phyloP scores from a whole-genome alignment of 192 early-diverging fungal genomes.

The Entrophospora sp. region DNA sequence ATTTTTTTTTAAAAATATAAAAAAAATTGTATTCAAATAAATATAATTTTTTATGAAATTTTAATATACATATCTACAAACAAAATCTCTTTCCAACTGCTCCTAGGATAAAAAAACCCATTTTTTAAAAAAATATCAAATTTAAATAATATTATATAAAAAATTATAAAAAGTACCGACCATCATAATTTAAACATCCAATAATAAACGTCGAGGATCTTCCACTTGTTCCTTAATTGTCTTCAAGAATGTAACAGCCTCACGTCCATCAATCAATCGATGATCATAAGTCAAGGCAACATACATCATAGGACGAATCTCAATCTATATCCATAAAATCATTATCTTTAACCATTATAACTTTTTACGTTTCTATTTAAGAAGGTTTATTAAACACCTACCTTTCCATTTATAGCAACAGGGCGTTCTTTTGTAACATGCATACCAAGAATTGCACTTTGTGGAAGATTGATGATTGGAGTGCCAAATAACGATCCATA shows the following conservation, averaged over 20 bases:
- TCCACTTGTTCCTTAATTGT: constrained; percentile 95
- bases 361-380: too few relatives aligned
- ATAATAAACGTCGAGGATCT: constrained; percentile 86
- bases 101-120: too few relatives aligned
- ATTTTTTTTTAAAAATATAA: too few relatives aligned
- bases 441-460: constrained; percentile 97
- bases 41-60: too few relatives aligned
- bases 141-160: too few relatives aligned
- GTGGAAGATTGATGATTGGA: constrained; percentile 97
- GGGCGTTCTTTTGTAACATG: constrained; percentile 96
- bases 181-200: constrained; percentile 64
- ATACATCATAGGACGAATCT: constrained; percentile 94
- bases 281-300: constrained; percentile 98
- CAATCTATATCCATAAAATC: constrained; percentile 43
- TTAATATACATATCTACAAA: too few relatives aligned
- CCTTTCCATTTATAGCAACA: constrained; percentile 88
- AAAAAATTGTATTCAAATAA: too few relatives aligned
- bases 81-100: too few relatives aligned
- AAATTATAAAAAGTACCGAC: not conserved
- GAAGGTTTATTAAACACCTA: constrained; percentile 25
- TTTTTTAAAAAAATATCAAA: too few relatives aligned
- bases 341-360: too few relatives aligned
- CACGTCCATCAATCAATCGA: constrained; percentile 96
- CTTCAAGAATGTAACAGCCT: constrained; percentile 97
- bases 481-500: constrained; percentile 97